Conservation (phyloP, 2,329 filamentous ascomycete species). For the Laburnicola sp. region DNA sequence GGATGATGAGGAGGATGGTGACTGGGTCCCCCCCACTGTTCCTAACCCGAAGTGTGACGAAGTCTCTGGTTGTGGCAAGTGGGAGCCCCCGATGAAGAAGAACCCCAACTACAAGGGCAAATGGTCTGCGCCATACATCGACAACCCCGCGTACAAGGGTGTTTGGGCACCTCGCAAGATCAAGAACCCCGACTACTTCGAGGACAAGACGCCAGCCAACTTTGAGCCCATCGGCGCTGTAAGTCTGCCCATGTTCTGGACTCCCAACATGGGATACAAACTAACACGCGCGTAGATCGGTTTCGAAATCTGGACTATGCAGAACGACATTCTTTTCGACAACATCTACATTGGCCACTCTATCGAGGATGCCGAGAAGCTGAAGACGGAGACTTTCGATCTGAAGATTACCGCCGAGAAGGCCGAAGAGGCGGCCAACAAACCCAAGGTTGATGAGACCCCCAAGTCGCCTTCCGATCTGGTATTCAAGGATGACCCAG, state of each 20-base stretch:
- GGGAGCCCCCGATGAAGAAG: constrained; percentile 87
- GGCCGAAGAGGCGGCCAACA: constrained; percentile 74
- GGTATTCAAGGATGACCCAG: constrained; percentile 87
- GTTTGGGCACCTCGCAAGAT: constrained; percentile 95
- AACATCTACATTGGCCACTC: constrained; percentile 99
- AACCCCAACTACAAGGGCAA: constrained; percentile 99
- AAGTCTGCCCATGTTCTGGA: constrained; percentile 56
- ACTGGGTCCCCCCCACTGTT: constrained; percentile 89
- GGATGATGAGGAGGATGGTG: constrained; percentile 99
- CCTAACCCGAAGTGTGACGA: constrained; percentile 96
- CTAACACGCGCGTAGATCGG: constrained; percentile 67
- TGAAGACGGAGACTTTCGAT: constrained; percentile 87
- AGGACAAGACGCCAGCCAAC: constrained; percentile 96
- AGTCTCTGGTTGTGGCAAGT: constrained; percentile 88
- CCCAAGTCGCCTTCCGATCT: constrained; percentile 74
- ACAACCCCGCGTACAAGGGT: constrained; percentile 99
- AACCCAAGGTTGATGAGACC: constrained; percentile 71
- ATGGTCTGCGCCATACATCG: constrained; percentile 89
- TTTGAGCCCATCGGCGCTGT: constrained; percentile 97
- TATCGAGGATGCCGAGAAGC: constrained; percentile 83
- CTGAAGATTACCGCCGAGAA: constrained; percentile 84
- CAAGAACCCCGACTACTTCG: constrained; percentile 91
- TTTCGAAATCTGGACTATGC: constrained; percentile 99
- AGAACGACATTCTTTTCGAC: constrained; percentile 97
- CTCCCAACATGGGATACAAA: constrained; percentile 2